phyloP scores from a whole-genome alignment of 2,329 filamentous ascomycete genomes.

The Westerdykella sp. region DNA sequence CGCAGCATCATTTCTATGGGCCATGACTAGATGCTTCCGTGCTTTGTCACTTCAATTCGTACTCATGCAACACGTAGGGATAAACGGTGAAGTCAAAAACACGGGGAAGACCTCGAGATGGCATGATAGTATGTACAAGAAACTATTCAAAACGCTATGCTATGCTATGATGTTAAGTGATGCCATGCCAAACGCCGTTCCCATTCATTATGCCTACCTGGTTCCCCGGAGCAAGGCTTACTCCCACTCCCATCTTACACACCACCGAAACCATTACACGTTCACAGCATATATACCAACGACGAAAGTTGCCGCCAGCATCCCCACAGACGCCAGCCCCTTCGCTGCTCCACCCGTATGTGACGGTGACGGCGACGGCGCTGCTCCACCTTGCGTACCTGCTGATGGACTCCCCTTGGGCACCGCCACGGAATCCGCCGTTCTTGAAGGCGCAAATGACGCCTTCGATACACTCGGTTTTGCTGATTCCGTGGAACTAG shows the following conservation, averaged over 20 bases:
- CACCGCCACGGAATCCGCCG: too few species aligned
- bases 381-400: too few species aligned
- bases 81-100: neutral
- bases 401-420: too few species aligned
- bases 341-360: neutral
- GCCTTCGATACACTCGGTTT: neutral
- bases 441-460: too few species aligned
- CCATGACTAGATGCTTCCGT: too few species aligned
- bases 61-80: too few species aligned
- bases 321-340: neutral
- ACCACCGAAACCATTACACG: neutral
- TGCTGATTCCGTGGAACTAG: neutral
- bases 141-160: neutral
- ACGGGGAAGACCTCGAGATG: too few species aligned
- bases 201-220: neutral
- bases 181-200: neutral
- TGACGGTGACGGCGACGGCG: too few species aligned
- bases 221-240: neutral
- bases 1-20: too few species aligned
- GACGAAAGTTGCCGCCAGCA: neutral
- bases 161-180: conserved; percentile 2
- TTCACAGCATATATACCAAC: neutral
- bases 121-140: too few species aligned
- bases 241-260: neutral
- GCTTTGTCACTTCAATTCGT: too few species aligned